Percentiles rank a stretch among this genome's conserved stretches.
phyloP scores from a whole-genome alignment of 495 filamentous ascomycete genomes.

The Aspergillus baeticus region DNA sequence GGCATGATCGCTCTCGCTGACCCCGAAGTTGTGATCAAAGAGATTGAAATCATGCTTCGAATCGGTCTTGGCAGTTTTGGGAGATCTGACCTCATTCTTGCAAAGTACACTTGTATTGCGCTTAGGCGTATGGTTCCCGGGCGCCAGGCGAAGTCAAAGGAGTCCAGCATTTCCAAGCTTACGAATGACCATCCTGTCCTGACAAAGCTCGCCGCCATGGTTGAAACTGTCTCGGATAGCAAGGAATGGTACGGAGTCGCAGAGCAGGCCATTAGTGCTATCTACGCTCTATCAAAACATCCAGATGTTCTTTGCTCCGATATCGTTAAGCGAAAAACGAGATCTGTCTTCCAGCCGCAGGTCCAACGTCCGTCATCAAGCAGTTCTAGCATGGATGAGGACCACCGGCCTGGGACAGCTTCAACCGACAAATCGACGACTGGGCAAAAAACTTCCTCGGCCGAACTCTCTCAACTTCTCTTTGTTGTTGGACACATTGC shows the following conservation, averaged over 20 bases:
- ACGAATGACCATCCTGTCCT: slow-evolving; percentile 90
- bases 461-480: slow-evolving; percentile 83
- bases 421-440: slow-evolving; percentile 30
- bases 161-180: slow-evolving; percentile 73
- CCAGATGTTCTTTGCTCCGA: slow-evolving; percentile 93
- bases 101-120: slow-evolving; percentile 93
- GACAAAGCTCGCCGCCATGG: slow-evolving; percentile 73
- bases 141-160: slow-evolving; percentile 67
- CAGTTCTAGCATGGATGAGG: slow-evolving; percentile 30
- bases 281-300: slow-evolving; percentile 92
- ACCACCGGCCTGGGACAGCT: slow-evolving; percentile 49
- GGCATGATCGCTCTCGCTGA: slow-evolving; percentile 95
- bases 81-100: slow-evolving; percentile 77
- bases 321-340: slow-evolving; percentile 84
- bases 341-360: slow-evolving; percentile 65
- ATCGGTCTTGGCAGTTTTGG: slow-evolving; percentile 85
- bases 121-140: slow-evolving; percentile 86
- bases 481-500: slow-evolving; percentile 97
- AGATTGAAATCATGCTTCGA: slow-evolving; percentile 89
- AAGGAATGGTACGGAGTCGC: slow-evolving; percentile 98
- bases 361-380: slow-evolving; percentile 33
- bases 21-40: slow-evolving; percentile 86
- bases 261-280: slow-evolving; percentile 93
- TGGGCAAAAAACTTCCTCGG: slow-evolving; percentile 48
- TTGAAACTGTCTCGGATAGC: slow-evolving; percentile 78